Conservation (phyloP, 331 rosid genomes). For the Malus hybrid region DNA sequence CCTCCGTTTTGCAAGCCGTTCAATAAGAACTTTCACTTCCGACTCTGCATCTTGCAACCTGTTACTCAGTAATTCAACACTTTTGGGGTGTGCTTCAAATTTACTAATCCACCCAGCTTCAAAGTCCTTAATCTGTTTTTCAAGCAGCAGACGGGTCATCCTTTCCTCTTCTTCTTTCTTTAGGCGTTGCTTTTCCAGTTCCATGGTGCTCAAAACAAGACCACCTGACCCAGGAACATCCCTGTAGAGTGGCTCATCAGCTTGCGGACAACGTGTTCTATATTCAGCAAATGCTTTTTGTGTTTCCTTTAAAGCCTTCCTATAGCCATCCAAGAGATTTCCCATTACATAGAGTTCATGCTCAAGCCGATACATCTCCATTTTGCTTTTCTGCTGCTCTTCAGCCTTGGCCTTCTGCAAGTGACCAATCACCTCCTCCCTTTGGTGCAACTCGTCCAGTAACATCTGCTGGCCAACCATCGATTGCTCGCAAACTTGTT, state of each 20-base stretch:
- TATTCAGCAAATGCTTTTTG: slow-evolving; percentile 56
- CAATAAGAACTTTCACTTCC: slow-evolving; percentile 41
- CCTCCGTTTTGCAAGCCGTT: slow-evolving; percentile 29
- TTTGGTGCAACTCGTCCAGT: slow-evolving; percentile 58
- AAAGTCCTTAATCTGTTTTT: slow-evolving; percentile 41
- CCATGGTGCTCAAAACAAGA: slow-evolving; percentile 70
- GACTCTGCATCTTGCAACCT: slow-evolving; percentile 39
- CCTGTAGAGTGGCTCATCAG: slow-evolving; percentile 74
- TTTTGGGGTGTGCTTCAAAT: slow-evolving; percentile 28
- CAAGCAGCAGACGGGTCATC: slow-evolving; percentile 22
- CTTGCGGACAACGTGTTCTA: slow-evolving; percentile 47
- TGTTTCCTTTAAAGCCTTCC: slow-evolving; percentile 71
- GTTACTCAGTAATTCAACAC: slow-evolving; percentile 24
- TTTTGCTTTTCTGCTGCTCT: slow-evolving; percentile 58
- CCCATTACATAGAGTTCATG: slow-evolving; percentile 69
- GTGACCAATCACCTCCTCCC: slow-evolving; percentile 42
- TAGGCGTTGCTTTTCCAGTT: slow-evolving; percentile 61
- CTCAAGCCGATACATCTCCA: slow-evolving; percentile 60
- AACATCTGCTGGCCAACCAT: slow-evolving; percentile 42
- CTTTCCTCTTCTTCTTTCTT: slow-evolving; percentile 84
- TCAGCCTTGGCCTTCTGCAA: slow-evolving; percentile 57
- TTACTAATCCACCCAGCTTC: slow-evolving; percentile 37
- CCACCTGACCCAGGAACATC: slow-evolving; percentile 95
- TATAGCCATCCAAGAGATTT: slow-evolving; percentile 60
- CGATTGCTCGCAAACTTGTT: slow-evolving; percentile 46